phyloP scores from a whole-genome alignment of 371 early-diverging fungal species.

The Syncephalastrum sp. region DNA sequence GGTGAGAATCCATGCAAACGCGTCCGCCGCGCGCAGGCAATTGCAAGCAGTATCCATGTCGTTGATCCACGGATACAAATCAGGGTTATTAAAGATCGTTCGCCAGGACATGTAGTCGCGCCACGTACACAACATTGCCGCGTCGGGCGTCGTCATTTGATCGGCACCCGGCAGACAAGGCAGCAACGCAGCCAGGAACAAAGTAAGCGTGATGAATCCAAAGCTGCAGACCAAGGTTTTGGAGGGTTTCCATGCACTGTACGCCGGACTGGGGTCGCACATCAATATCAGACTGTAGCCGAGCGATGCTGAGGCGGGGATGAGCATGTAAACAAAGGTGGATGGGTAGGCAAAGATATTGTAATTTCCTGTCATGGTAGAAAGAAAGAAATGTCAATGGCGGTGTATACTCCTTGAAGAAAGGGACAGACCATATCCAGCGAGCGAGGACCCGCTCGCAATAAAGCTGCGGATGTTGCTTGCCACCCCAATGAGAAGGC shows the following conservation, averaged over 20 bases:
- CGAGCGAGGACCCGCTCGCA: slow-evolving; percentile 21
- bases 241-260: slow-evolving; percentile 41
- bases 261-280: slow-evolving; percentile 32
- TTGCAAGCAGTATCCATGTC: slow-evolving; percentile 40
- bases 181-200: slow-evolving; percentile 29
- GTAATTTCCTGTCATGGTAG: slow-evolving; percentile 27
- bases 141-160: slow-evolving; percentile 30
- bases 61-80: slow-evolving; percentile 37
- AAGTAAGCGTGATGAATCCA: slow-evolving; percentile 18
- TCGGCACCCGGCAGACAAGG: slow-evolving; percentile 39
- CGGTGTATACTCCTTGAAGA: neutral
- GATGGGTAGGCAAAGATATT: slow-evolving; percentile 42
- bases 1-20: slow-evolving; percentile 30
- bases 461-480: slow-evolving; percentile 28
- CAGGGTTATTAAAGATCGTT: slow-evolving; percentile 27
- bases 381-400: neutral
- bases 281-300: slow-evolving; percentile 33
- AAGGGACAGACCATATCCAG: slow-evolving; percentile 36
- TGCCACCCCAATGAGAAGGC: slow-evolving; percentile 23
- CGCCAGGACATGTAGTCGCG: slow-evolving; percentile 43
- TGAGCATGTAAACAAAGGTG: slow-evolving; percentile 44
- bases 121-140: slow-evolving; percentile 34
- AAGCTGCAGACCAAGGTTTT: slow-evolving; percentile 29
- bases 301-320: slow-evolving; percentile 26
- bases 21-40: slow-evolving; percentile 28